A percentile compares a stretch with the other conserved stretches of the same genome.
Evolutionary conservation across 1,284 basidiomycete species (phyloP).

Genomic region (Apiotrichum domesticum): DNA sequence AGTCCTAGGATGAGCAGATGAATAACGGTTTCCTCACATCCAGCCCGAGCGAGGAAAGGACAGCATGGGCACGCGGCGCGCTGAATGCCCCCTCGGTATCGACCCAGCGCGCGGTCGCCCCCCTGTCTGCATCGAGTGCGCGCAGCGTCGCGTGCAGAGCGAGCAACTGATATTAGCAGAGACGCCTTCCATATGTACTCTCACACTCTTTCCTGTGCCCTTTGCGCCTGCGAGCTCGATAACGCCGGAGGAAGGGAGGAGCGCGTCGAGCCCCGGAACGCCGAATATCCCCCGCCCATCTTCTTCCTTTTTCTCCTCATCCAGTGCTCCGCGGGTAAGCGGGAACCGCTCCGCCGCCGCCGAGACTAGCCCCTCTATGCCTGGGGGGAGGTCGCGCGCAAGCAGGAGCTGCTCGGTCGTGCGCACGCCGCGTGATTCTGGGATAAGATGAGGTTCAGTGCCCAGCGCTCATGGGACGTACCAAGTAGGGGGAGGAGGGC

Average conservation of each 20-base stretch:
- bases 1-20: not conserved
- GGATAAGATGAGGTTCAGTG: not conserved
- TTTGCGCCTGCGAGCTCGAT: no score
- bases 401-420: constrained; percentile 38
- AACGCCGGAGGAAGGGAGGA: no score
- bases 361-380: no score
- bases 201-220: constrained; percentile 34
- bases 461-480: constrained; percentile 6
- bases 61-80: constrained; percentile 27
- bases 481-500: constrained; percentile 28
- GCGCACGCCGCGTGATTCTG: constrained; percentile 20
- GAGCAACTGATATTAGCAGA: constrained; percentile 25
- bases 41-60: constrained; percentile 19
- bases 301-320: no score
- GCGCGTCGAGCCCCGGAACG: constrained; percentile 22
- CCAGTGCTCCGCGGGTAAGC: no score
- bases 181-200: constrained; percentile 7
- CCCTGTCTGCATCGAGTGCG: constrained; percentile 17
- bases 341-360: no score
- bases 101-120: constrained; percentile 35
- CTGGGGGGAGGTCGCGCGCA: no score
- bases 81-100: constrained; percentile 42
- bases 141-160: constrained; percentile 36
- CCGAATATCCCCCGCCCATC: not conserved
- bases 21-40: constrained; percentile 22